Conservation (phyloP, 352 stramenopile genomes). For the Peronospora tabacina region DNA sequence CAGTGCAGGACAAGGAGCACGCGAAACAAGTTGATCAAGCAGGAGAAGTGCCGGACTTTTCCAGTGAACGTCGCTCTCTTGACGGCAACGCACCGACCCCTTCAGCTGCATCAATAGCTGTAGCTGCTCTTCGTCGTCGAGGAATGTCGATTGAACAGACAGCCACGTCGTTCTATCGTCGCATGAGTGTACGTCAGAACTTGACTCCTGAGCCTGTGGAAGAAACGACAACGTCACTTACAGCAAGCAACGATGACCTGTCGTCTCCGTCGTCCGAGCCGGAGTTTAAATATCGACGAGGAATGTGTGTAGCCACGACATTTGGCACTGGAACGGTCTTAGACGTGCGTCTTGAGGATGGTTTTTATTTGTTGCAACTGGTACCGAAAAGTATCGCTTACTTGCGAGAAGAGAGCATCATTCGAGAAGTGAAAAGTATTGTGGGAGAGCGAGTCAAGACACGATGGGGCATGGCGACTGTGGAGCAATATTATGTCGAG, state of each 20-base stretch:
- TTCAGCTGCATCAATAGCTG: slow-evolving; percentile 26
- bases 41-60: slow-evolving; percentile 40
- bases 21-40: slow-evolving; percentile 35
- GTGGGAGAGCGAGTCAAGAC: slow-evolving; percentile 80
- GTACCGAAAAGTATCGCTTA: slow-evolving; percentile 67
- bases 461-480: slow-evolving; percentile 72
- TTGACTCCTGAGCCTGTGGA: slow-evolving; percentile 24
- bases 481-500: slow-evolving; percentile 82
- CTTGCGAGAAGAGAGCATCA: slow-evolving; percentile 54
- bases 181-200: slow-evolving; percentile 47
- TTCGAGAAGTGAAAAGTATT: slow-evolving; percentile 78
- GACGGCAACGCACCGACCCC: slow-evolving; percentile 26
- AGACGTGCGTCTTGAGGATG: slow-evolving; percentile 59
- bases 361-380: slow-evolving; percentile 70
- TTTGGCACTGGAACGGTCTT: slow-evolving; percentile 72
- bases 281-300: slow-evolving; percentile 39
- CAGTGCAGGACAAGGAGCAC: slow-evolving; percentile 28
- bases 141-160: slow-evolving; percentile 54
- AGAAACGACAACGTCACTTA: slow-evolving; percentile 24
- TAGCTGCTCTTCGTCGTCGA: slow-evolving; percentile 29
- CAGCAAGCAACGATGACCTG: slow-evolving; percentile 12
- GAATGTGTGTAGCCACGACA: slow-evolving; percentile 61
- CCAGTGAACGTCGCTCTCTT: slow-evolving; percentile 37
- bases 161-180: slow-evolving; percentile 40
- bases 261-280: slow-evolving; percentile 32